These are phyloP conservation scores for Pseudogymnoascus sp. DNA, from an alignment of 2,329 filamentous ascomycete species.

Conservation along the genomic window DNA sequence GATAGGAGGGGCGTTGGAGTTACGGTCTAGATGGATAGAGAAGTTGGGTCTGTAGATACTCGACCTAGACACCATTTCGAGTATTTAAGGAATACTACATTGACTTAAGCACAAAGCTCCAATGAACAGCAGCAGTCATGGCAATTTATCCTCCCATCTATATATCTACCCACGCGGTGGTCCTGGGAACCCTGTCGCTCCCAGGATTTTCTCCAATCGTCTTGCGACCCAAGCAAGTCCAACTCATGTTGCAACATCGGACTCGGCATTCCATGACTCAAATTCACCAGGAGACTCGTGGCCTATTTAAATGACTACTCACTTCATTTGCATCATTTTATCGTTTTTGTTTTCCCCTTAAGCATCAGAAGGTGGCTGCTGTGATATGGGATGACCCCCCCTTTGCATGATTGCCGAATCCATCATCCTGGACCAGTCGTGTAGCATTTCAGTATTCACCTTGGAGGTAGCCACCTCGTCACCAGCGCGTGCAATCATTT, in stretches of 20 bases:
- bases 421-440: slow-evolving; percentile 31
- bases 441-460: slow-evolving; percentile 37
- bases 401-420: slow-evolving; percentile 26
- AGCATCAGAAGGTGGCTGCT: neutral
- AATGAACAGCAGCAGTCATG: neutral
- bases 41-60: neutral
- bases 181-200: neutral
- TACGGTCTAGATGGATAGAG: neutral
- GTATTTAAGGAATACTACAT: neutral
- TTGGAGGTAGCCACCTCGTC: slow-evolving; percentile 36
- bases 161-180: neutral
- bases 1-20: neutral
- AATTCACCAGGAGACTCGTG: neutral
- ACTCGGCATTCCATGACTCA: neutral
- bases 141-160: neutral
- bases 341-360: neutral
- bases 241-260: neutral
- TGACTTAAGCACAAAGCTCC: neutral
- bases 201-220: neutral
- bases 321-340: neutral
- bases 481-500: slow-evolving; percentile 36
- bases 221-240: neutral
- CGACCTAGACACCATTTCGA: neutral
- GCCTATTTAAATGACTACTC: neutral
- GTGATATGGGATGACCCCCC: slow-evolving; percentile 5